Conservation (phyloP, 192 early-diverging fungal species). For the Backusella parvicylindrica region DNA sequence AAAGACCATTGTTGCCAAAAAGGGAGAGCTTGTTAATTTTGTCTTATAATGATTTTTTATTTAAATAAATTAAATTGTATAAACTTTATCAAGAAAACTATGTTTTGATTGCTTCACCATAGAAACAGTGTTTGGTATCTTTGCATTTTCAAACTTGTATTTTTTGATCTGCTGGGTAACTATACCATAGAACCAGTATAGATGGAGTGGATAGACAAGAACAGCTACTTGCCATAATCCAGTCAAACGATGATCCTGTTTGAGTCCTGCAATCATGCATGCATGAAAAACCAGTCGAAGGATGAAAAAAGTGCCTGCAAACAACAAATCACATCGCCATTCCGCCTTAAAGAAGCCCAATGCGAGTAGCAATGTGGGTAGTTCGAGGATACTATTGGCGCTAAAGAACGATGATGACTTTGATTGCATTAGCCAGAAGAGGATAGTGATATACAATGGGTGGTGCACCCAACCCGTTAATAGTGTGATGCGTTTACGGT, state of each 20-base stretch:
- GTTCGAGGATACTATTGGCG: constrained; percentile 50
- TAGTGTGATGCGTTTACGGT: constrained; percentile 43
- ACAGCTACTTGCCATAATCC: constrained; percentile 39
- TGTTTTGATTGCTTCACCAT: neutral
- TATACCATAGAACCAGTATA: constrained; percentile 50
- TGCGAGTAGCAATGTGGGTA: constrained; percentile 55
- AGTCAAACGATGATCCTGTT: constrained; percentile 31
- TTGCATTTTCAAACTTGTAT: neutral
- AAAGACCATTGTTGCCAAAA: constrained; percentile 65
- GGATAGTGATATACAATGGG: constrained; percentile 45
- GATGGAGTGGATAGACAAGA: constrained; percentile 42
- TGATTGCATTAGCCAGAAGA: constrained; percentile 20
- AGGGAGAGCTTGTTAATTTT: constrained; percentile 75
- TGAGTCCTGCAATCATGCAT: constrained; percentile 37
- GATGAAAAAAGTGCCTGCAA: constrained; percentile 48
- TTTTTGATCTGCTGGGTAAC: neutral
- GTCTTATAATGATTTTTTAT: constrained; percentile 36
- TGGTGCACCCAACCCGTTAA: constrained; percentile 63
- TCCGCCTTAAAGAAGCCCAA: constrained; percentile 42
- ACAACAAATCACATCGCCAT: constrained; percentile 51
- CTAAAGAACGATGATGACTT: constrained; percentile 38
- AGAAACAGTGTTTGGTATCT: neutral
- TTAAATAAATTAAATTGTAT: neutral
- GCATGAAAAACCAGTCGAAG: constrained; percentile 53
- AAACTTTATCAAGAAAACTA: constrained; percentile 3